Evolutionary conservation across 768 basidiomycete genomes (phyloP).

Genomic region (Cubamyces lactineus): DNA sequence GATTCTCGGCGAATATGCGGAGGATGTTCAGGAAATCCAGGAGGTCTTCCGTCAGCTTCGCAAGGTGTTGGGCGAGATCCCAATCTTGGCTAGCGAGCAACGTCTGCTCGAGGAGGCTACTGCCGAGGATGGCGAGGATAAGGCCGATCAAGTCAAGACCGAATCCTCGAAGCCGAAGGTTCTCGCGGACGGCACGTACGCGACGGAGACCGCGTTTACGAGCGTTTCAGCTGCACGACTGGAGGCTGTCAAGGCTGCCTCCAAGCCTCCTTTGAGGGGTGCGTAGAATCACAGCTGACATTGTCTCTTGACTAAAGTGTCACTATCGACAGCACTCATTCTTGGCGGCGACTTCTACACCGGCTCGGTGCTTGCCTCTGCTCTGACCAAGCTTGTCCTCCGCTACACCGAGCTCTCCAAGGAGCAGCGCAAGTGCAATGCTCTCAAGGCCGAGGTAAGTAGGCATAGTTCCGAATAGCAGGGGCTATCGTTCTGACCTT

Average conservation of each 20-base stretch:
- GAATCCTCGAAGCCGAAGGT: constrained; percentile 69
- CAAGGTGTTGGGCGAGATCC: constrained; percentile 93
- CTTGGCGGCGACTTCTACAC: constrained; percentile 98
- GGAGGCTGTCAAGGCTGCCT: constrained; percentile 83
- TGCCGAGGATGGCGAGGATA: constrained; percentile 53
- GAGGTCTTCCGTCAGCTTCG: constrained; percentile 77
- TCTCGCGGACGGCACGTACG: constrained; percentile 96
- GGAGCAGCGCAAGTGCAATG: constrained; percentile 63
- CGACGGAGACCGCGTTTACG: constrained; percentile 91
- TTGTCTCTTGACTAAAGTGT: background rate
- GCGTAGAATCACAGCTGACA: constrained; percentile 27
- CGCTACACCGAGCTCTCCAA: constrained; percentile 58
- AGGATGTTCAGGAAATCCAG: constrained; percentile 66
- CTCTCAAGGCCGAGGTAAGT: constrained; percentile 82
- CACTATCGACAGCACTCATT: constrained; percentile 61
- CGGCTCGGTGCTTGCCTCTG: constrained; percentile 84
- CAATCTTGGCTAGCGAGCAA: constrained; percentile 91
- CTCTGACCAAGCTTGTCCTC: constrained; percentile 89
- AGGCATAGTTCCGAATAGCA: background rate
- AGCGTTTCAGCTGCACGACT: constrained; percentile 61
- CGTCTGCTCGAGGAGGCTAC: constrained; percentile 76
- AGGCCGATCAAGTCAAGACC: constrained; percentile 53
- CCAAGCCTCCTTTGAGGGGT: constrained; percentile 91
- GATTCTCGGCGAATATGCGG: constrained; percentile 98
- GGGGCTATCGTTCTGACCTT: background rate